Conservation (phyloP, 768 basidiomycete genomes). For the Lactarius indigo region DNA sequence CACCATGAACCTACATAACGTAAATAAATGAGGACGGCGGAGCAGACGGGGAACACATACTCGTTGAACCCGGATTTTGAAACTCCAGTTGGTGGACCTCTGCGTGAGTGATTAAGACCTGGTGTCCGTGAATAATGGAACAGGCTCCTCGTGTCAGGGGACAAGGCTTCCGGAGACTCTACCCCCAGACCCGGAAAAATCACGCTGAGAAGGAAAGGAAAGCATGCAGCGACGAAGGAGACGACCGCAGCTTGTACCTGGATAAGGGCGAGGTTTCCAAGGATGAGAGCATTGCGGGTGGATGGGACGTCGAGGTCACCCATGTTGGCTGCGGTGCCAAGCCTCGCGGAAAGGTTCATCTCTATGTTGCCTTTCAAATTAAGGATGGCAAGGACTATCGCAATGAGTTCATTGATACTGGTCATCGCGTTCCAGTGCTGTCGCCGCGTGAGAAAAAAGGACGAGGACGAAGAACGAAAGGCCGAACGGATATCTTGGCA, state of each 20-base stretch:
- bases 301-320: slow-evolving; percentile 80
- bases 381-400: slow-evolving; percentile 90
- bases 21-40: not conserved
- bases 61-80: slow-evolving; percentile 23
- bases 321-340: slow-evolving; percentile 93
- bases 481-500: slow-evolving; percentile 73
- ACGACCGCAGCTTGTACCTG: slow-evolving; percentile 93
- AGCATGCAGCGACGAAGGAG: slow-evolving; percentile 77
- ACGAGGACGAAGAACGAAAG: slow-evolving; percentile 26
- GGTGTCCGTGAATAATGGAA: not conserved
- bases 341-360: slow-evolving; percentile 95
- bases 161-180: not conserved
- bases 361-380: slow-evolving; percentile 99
- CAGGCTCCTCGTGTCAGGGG: not conserved
- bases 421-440: slow-evolving; percentile 89
- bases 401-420: slow-evolving; percentile 90
- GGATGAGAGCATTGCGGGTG: slow-evolving; percentile 59
- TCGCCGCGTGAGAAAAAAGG: not conserved
- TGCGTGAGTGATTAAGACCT: not conserved
- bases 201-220: slow-evolving; percentile 70
- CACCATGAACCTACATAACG: slow-evolving; percentile 58
- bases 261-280: slow-evolving; percentile 80
- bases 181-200: slow-evolving; percentile 43
- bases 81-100: not conserved
- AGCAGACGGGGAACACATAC: slow-evolving; percentile 14